Evolutionary conservation across 106 monocot genomes (phyloP).

Genomic region (Dioscorea zingiberensis): DNA sequence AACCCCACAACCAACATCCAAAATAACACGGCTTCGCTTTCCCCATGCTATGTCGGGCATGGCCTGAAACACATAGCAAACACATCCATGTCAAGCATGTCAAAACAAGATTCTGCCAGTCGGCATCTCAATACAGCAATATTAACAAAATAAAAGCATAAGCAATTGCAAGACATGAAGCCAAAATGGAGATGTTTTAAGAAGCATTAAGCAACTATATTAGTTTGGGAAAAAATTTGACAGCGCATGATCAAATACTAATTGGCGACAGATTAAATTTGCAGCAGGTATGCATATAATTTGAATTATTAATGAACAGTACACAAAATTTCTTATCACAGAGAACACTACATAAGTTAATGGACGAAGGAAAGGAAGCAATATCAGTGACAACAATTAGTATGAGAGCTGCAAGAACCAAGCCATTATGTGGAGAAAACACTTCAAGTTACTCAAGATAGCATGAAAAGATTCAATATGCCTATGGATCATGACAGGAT

Average conservation of each 20-base stretch:
- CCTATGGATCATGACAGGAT: not conserved
- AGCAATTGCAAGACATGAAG: no score
- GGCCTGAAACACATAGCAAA: conserved; percentile 28
- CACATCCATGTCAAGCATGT: not conserved
- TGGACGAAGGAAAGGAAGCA: no score
- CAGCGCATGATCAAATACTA: no score
- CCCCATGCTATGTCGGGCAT: conserved; percentile 72
- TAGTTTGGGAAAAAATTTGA: no score
- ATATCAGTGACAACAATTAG: no score
- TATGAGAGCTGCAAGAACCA: not conserved
- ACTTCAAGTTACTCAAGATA: not conserved
- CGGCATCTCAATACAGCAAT: not conserved
- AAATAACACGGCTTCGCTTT: conserved; percentile 50
- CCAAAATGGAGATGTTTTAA: no score
- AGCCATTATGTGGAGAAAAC: not conserved
- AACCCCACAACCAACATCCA: conserved; percentile 95
- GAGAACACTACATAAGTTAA: no score
- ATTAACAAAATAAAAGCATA: not conserved
- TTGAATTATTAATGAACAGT: no score
- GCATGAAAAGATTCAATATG: not conserved
- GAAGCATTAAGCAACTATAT: no score
- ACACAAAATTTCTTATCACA: no score
- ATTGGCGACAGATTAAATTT: no score
- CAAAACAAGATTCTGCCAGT: not conserved
- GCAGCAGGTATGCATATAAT: no score